Percentiles rank a stretch among this genome's conserved stretches.
Conservation (phyloP, 2,329 filamentous ascomycete species). For the Dissoconium aciculare region DNA sequence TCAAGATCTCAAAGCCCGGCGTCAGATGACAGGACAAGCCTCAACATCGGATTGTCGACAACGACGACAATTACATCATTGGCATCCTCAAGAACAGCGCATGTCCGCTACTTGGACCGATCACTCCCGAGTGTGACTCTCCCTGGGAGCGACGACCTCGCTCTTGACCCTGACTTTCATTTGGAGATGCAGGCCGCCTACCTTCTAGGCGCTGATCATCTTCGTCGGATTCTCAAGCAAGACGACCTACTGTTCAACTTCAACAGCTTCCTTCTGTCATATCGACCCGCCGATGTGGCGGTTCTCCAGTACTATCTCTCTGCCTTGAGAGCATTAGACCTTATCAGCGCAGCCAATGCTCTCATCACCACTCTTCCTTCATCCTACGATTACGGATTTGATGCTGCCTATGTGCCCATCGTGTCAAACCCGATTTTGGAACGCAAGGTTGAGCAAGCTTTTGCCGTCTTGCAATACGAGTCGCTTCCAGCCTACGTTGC, state of each 20-base stretch:
- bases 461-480: conserved; percentile 48
- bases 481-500: conserved; percentile 60
- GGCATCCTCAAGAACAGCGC: no score
- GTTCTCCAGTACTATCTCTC: conserved; percentile 57
- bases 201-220: conserved; percentile 50
- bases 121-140: not conserved
- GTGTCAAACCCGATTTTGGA: conserved; percentile 47
- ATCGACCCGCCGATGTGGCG: conserved; percentile 46
- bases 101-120: not conserved
- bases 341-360: conserved; percentile 57
- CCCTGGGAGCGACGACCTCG: not conserved
- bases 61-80: no score
- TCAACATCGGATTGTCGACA: not conserved
- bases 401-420: not conserved
- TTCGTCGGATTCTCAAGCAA: conserved; percentile 48
- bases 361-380: conserved; percentile 43
- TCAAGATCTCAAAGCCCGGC: not conserved
- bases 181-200: conserved; percentile 47
- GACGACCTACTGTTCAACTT: conserved; percentile 49
- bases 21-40: not conserved
- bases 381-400: conserved; percentile 34
- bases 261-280: conserved; percentile 46
- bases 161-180: not conserved
- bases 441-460: conserved; percentile 39
- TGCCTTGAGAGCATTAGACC: conserved; percentile 52